Percentiles rank a stretch among this genome's conserved stretches.
Conservation (phyloP, 352 stramenopile genomes). For the Phytophthora europaea region DNA sequence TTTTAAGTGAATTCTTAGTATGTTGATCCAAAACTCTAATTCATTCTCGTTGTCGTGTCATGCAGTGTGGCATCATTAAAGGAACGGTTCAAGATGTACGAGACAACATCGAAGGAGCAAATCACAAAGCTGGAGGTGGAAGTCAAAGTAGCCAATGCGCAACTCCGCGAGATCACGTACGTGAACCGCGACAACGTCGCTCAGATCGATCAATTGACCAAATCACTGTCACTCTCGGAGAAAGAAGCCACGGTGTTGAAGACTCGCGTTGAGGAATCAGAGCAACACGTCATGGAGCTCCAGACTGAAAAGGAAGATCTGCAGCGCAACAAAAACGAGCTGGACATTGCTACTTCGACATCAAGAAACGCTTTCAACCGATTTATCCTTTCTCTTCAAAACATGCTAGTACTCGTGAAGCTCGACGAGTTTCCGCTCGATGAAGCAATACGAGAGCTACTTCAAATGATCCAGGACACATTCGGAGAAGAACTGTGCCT, state of each 20-base stretch:
- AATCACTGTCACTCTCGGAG: slow-evolving; percentile 54
- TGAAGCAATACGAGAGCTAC: slow-evolving; percentile 77
- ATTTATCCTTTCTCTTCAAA: slow-evolving; percentile 72
- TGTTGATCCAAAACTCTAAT: background rate
- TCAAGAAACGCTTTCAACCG: slow-evolving; percentile 60
- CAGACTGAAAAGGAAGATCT: slow-evolving; percentile 68
- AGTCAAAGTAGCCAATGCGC: slow-evolving; percentile 74
- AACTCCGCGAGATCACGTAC: slow-evolving; percentile 81
- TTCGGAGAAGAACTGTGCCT: slow-evolving; percentile 68
- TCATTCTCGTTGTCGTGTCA: background rate
- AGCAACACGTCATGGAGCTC: slow-evolving; percentile 53
- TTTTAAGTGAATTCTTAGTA: background rate
- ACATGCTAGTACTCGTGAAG: slow-evolving; percentile 80
- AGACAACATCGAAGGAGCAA: slow-evolving; percentile 80
- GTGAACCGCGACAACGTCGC: slow-evolving; percentile 78
- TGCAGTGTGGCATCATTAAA: slow-evolving; percentile 66
- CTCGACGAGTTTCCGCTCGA: slow-evolving; percentile 82
- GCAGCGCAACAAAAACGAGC: slow-evolving; percentile 66
- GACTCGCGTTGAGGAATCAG: slow-evolving; percentile 44
- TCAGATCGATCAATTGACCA: slow-evolving; percentile 68
- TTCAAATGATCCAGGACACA: slow-evolving; percentile 66
- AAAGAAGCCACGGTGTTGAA: slow-evolving; percentile 63
- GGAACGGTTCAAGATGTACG: slow-evolving; percentile 83
- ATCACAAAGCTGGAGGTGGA: slow-evolving; percentile 87
- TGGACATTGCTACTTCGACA: slow-evolving; percentile 61